Evolutionary conservation across 106 monocot genomes (phyloP).

Genomic region (Platanthera zijinensis): DNA sequence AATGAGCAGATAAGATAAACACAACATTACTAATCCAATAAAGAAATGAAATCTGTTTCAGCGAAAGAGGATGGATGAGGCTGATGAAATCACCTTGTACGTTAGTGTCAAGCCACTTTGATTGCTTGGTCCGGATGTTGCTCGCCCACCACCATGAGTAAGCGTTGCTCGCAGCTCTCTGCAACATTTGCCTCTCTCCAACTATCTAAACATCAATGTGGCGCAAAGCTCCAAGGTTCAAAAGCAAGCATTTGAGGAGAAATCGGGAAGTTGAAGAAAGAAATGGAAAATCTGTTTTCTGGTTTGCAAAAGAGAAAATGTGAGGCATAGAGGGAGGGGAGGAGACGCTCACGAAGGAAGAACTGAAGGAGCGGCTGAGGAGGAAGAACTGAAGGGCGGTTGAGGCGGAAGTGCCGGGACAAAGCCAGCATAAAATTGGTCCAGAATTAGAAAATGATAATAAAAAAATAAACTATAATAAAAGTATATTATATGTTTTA

Average conservation of each 20-base stretch:
- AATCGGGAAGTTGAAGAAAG: neutral
- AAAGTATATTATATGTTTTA: too few relatives aligned
- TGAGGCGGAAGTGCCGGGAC: neutral
- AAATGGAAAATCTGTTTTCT: neutral
- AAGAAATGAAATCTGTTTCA: too few relatives aligned
- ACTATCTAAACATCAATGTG: neutral
- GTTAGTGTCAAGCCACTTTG: slow-evolving; percentile 64
- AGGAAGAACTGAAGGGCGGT: neutral
- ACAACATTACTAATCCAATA: too few relatives aligned
- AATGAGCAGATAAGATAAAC: too few relatives aligned
- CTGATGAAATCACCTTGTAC: slow-evolving; percentile 31
- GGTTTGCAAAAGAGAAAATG: neutral
- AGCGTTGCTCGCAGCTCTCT: slow-evolving; percentile 68
- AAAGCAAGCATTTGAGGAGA: neutral
- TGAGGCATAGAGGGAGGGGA: neutral
- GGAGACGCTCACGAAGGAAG: neutral
- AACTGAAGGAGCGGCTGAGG: neutral
- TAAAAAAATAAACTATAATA: too few relatives aligned
- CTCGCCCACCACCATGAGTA: slow-evolving; percentile 80
- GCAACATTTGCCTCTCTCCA: slow-evolving; percentile 31
- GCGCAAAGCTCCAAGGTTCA: neutral
- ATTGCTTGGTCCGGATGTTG: slow-evolving; percentile 61
- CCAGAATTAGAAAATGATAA: too few relatives aligned
- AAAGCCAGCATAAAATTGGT: too few relatives aligned
- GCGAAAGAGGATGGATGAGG: too few relatives aligned